Conservation (phyloP, 257 asterid genomes). For the Solanum gracilifrons region DNA sequence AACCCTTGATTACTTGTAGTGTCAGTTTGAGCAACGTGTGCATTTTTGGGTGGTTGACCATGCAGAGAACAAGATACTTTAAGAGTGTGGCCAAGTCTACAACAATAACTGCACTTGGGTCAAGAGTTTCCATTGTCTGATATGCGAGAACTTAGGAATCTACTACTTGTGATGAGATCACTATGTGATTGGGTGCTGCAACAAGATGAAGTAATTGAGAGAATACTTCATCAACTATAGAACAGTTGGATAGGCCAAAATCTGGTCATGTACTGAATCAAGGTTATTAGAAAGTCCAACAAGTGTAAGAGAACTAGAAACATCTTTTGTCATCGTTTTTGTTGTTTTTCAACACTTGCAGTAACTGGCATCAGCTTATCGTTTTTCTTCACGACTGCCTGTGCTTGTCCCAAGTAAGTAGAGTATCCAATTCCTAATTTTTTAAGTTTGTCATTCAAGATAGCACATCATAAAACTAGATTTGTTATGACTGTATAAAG, state of each 20-base stretch:
- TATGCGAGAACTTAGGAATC: neutral
- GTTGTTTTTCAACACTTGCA: neutral
- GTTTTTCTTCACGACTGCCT: neutral
- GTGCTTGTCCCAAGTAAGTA: neutral
- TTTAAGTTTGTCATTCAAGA: neutral
- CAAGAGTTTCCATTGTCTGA: neutral
- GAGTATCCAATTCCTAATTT: neutral
- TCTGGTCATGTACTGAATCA: neutral
- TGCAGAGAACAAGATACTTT: neutral
- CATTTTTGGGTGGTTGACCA: neutral
- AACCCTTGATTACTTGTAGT: neutral
- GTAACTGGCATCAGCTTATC: neutral
- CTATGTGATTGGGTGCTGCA: neutral
- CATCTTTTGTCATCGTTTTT: neutral
- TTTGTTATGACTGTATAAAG: neutral
- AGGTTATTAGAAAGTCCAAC: neutral
- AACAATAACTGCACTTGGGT: neutral
- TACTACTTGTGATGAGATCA: neutral
- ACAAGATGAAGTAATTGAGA: neutral
- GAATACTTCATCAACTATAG: neutral
- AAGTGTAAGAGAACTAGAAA: neutral
- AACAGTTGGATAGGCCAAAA: neutral
- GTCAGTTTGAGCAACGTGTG: neutral
- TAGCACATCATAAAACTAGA: neutral
- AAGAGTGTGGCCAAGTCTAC: neutral